Conservation (phyloP, 2,329 filamentous ascomycete genomes). For the Colletotrichum sp. region DNA sequence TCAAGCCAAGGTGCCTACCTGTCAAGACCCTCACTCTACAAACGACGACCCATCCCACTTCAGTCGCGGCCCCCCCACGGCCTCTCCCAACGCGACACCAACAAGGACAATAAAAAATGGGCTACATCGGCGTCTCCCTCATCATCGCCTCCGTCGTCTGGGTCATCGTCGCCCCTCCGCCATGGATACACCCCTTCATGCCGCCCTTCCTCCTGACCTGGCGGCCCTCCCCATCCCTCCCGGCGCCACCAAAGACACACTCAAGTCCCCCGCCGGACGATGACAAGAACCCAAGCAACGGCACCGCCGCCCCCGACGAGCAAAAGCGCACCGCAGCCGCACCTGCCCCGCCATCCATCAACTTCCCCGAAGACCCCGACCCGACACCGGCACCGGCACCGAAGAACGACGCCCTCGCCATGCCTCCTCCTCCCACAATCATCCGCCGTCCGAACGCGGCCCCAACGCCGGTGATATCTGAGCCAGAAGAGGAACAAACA, state of each 20-base stretch:
- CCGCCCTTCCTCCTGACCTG: conserved; percentile 39
- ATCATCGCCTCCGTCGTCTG: conserved; percentile 66
- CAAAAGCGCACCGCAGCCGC: conserved; percentile 2
- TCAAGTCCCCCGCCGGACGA: conserved; percentile 3
- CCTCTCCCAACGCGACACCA: not conserved
- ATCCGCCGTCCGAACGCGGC: conserved; percentile 1
- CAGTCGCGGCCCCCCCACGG: not conserved
- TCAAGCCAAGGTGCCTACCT: not conserved
- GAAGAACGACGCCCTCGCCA: conserved; percentile 34
- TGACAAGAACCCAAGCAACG: not conserved
- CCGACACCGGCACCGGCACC: not conserved
- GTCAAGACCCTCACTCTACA: not conserved
- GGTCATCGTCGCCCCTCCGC: conserved; percentile 58
- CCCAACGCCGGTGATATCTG: conserved; percentile 1
- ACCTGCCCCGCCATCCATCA: not conserved
- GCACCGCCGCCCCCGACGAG: not conserved
- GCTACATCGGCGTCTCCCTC: conserved; percentile 64
- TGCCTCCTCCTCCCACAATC: conserved; percentile 35
- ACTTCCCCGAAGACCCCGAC: conserved; percentile 1
- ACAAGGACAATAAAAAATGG: conserved; percentile 39
- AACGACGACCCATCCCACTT: not conserved
- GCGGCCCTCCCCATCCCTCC: not conserved
- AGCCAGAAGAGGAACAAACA: conserved; percentile 45
- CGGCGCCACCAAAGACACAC: not conserved
- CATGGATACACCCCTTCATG: conserved; percentile 52